Percentiles rank a stretch among this genome's conserved stretches.
phyloP scores from a whole-genome alignment of 257 asterid genomes.

The Plantago ovata region DNA sequence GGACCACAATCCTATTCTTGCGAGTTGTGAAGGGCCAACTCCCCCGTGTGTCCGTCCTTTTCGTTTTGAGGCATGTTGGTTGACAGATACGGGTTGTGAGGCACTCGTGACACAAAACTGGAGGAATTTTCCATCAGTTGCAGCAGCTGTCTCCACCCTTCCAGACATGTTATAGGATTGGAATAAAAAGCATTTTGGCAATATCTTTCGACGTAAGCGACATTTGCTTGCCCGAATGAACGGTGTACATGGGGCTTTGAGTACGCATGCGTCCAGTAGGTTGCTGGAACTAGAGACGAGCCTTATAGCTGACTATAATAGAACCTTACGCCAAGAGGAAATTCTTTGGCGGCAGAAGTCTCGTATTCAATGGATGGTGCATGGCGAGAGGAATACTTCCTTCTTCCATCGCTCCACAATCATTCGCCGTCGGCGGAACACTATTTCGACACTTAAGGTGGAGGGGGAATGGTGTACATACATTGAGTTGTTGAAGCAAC shows the following conservation, averaged over 20 bases:
- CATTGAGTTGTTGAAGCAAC: neutral
- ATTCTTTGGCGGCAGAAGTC: no score
- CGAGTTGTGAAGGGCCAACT: no score
- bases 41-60: no score
- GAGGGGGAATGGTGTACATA: neutral
- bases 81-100: no score
- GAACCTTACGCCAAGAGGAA: no score
- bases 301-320: no score
- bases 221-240: neutral
- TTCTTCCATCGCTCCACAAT: neutral
- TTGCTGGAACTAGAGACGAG: no score
- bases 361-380: neutral
- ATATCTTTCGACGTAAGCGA: neutral
- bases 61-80: no score
- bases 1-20: no score
- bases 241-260: neutral
- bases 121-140: no score
- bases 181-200: neutral
- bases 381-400: neutral
- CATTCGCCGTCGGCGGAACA: neutral
- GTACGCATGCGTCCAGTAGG: rapidly evolving
- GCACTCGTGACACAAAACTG: no score
- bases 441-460: neutral
- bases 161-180: neutral
- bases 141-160: neutral